Conservation (phyloP, 2,329 filamentous ascomycete genomes). For the Trichocomaceae sp. region DNA sequence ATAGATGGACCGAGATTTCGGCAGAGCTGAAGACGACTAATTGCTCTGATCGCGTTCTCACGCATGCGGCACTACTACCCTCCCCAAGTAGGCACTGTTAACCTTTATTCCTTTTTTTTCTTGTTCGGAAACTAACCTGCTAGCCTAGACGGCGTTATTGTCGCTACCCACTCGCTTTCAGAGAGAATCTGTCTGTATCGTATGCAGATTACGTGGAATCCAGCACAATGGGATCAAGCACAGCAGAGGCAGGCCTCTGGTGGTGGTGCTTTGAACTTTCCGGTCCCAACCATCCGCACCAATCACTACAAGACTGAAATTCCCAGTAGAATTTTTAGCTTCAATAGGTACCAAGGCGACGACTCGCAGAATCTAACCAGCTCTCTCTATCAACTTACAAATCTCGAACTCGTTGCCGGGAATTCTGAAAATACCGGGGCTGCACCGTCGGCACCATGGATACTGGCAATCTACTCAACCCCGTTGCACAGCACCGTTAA, state of each 20-base stretch:
- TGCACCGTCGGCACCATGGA: conserved; percentile 53
- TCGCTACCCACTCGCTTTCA: conserved; percentile 46
- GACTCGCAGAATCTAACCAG: conserved; percentile 23
- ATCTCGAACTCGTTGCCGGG: conserved; percentile 66
- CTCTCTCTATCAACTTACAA: conserved; percentile 57
- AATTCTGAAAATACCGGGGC: conserved; percentile 51
- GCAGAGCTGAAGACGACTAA: conserved; percentile 68
- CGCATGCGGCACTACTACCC: conserved; percentile 68
- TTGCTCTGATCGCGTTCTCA: conserved; percentile 67
- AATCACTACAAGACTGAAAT: conserved; percentile 33
- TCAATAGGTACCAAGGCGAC: conserved; percentile 20
- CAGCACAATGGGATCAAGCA: conserved; percentile 44
- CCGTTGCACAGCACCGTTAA: conserved; percentile 45
- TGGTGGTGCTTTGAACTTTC: conserved; percentile 22
- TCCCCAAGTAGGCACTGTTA: conserved; percentile 55
- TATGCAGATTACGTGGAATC: conserved; percentile 67
- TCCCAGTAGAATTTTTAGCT: conserved; percentile 26
- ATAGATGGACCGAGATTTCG: conserved; percentile 63
- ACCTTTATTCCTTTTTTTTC: background rate
- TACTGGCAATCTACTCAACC: conserved; percentile 68
- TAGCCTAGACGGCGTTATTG: conserved; percentile 25
- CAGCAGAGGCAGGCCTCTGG: conserved; percentile 22
- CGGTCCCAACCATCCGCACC: conserved; percentile 33
- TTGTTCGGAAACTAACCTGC: background rate
- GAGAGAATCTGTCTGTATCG: conserved; percentile 69